These are phyloP conservation scores for Tilletia indica DNA, from an alignment of 1,284 basidiomycete genomes.

Conservation along the genomic window DNA sequence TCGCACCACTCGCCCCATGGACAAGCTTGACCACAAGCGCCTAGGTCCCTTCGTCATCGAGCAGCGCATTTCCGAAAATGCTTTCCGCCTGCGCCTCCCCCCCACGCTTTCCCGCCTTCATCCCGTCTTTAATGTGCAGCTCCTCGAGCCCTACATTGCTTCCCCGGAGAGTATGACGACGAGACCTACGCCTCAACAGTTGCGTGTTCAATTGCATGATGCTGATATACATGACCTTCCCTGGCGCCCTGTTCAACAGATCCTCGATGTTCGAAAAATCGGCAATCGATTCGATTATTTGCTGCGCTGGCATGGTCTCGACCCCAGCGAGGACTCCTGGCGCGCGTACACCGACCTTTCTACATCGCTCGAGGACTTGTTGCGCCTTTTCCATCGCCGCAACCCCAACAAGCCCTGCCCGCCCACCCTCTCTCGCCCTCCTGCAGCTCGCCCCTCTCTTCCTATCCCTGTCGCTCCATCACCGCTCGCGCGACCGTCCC, in stretches of 20 bases:
- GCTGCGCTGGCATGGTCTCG: neutral
- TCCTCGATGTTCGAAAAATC: constrained; percentile 32
- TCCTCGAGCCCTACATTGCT: constrained; percentile 18
- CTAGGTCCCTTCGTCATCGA: constrained; percentile 5
- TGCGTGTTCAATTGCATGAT: constrained; percentile 33
- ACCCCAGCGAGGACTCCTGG: too few relatives aligned
- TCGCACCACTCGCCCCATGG: neutral
- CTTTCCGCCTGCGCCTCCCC: neutral
- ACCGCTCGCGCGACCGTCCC: too few relatives aligned
- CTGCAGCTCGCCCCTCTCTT: too few relatives aligned
- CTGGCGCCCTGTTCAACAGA: constrained; percentile 26
- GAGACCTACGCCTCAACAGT: constrained; percentile 43
- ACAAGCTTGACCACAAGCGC: neutral
- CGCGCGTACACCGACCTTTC: too few relatives aligned
- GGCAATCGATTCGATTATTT: neutral
- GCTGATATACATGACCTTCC: too few relatives aligned
- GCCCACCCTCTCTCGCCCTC: too few relatives aligned
- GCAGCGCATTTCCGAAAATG: neutral
- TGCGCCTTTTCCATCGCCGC: too few relatives aligned
- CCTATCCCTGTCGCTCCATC: too few relatives aligned
- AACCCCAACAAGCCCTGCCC: too few relatives aligned
- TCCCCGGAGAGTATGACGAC: constrained; percentile 43
- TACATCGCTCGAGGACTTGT: too few relatives aligned
- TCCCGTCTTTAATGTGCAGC: constrained; percentile 4
- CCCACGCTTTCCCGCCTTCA: neutral